These are phyloP conservation scores for Pythium coloratum DNA, from an alignment of 352 stramenopile genomes.

Conservation along the genomic window DNA sequence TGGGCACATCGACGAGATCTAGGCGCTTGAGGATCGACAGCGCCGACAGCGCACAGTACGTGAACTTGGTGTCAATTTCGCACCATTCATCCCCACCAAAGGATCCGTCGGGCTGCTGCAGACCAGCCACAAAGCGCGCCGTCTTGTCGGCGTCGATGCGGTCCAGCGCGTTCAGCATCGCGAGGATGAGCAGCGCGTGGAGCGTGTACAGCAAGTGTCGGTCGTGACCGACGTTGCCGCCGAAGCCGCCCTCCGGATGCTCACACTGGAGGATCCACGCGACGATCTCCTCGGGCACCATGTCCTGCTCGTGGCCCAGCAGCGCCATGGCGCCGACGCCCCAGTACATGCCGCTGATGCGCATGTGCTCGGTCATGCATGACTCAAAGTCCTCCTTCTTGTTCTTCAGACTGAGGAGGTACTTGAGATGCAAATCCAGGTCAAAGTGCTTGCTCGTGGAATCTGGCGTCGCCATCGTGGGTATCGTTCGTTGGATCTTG, in stretches of 20 bases:
- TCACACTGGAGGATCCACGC: slow-evolving; percentile 96
- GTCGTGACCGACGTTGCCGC: slow-evolving; percentile 96
- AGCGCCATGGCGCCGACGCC: slow-evolving; percentile 94
- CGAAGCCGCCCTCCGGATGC: slow-evolving; percentile 92
- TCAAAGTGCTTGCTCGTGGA: slow-evolving; percentile 42
- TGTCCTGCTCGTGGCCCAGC: slow-evolving; percentile 86
- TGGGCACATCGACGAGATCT: slow-evolving; percentile 84
- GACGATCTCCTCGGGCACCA: slow-evolving; percentile 85
- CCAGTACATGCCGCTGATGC: slow-evolving; percentile 99
- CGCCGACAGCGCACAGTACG: slow-evolving; percentile 96
- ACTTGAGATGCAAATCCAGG: slow-evolving; percentile 72
- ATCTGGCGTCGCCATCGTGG: slow-evolving; percentile 14
- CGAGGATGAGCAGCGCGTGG: slow-evolving; percentile 96
- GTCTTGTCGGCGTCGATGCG: slow-evolving; percentile 81
- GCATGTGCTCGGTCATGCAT: slow-evolving; percentile 96
- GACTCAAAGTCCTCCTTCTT: slow-evolving; percentile 91
- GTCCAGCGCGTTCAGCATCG: slow-evolving; percentile 90
- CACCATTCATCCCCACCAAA: slow-evolving; percentile 97
- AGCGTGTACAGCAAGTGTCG: slow-evolving; percentile 98
- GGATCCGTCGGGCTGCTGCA: slow-evolving; percentile 96
- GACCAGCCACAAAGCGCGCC: slow-evolving; percentile 75
- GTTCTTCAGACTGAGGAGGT: slow-evolving; percentile 76
- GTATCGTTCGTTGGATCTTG: not conserved
- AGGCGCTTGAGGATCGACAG: slow-evolving; percentile 93
- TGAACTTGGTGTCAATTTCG: slow-evolving; percentile 99